phyloP scores from a whole-genome alignment of 768 basidiomycete genomes.

The Termitomyces sp. region DNA sequence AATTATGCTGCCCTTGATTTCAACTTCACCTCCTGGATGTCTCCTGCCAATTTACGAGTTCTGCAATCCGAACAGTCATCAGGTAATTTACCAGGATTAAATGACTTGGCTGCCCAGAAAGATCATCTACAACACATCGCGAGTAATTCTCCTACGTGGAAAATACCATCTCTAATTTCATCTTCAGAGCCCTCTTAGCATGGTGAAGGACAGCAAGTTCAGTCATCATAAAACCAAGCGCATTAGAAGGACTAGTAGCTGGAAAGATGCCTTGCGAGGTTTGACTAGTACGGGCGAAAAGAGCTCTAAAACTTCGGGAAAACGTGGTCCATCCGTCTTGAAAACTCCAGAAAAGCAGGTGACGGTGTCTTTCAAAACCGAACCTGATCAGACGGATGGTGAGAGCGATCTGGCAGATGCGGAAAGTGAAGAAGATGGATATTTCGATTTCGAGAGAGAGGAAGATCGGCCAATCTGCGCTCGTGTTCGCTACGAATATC shows the following conservation, averaged over 20 bases:
- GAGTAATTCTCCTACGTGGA: constrained; percentile 10
- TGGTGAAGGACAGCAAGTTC: constrained; percentile 70
- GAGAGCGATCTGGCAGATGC: constrained; percentile 48
- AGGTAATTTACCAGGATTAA: constrained; percentile 69
- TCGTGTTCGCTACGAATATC: constrained; percentile 59
- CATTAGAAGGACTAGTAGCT: constrained; percentile 49
- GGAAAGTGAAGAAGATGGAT: constrained; percentile 46
- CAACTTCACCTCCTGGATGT: constrained; percentile 98
- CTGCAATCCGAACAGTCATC: constrained; percentile 86
- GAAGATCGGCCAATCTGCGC: constrained; percentile 74
- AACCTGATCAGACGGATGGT: constrained; percentile 30
- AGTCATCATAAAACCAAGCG: constrained; percentile 31
- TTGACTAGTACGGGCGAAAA: constrained; percentile 37
- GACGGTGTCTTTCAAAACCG: constrained; percentile 1
- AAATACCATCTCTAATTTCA: neutral
- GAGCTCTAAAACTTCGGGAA: constrained; percentile 13
- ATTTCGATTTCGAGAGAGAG: constrained; percentile 40
- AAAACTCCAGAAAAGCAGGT: constrained; percentile 17
- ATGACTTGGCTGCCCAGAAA: constrained; percentile 69
- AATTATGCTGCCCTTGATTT: constrained; percentile 94
- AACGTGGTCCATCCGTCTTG: constrained; percentile 20
- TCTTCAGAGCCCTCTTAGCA: constrained; percentile 72
- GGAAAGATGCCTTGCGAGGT: constrained; percentile 53
- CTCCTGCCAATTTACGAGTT: constrained; percentile 74
- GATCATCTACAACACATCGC: constrained; percentile 82